Base-by-base conservation (phyloP, 768 basidiomycete species). In the Boletellus ananiceps region DNA sequence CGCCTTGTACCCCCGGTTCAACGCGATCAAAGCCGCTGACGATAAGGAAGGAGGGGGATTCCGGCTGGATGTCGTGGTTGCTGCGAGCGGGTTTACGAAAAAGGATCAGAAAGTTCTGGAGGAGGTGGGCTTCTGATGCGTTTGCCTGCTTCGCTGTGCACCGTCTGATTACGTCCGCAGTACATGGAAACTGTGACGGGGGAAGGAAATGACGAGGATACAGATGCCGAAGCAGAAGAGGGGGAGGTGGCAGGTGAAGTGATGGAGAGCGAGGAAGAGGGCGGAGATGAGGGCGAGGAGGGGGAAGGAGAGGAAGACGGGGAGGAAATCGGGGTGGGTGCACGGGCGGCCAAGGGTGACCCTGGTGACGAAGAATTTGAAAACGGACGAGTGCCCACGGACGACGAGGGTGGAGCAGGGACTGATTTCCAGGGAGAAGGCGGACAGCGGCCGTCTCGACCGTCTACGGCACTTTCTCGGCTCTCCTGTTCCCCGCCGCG, bases 81-180 rank as follows among this genome's bases (percentile, higher is more conserved):
- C 88, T 42, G 96, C 96, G 2, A 95, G 92, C 72, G 95, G 95
- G 21, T 97, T 95, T 68, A 83, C 83, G 52, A 77, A 85, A 57
- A 85, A 84, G 60, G 86, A 95, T 62, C 82, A 89, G 76, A 81
- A 83, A 61, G 70, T 79, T 36, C 71, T 97, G 47, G 91, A 93
- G 69, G 84, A 93, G 75, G 94, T 94, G 52, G 61, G 80, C 67
- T 60, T 43, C 44, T 45, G 46, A 16, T 46, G 53, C 52, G 23
- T 50, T 64, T 44, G 42, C 52, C 60, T 31, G 50, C 50, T 31
- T 55, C 55, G 44, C 50, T 29, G n/a, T 54, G 44, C 49, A 47
- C 49, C 55, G 52, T 55, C 44, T 55, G 46, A 59, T 55, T 52
- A 65, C 49, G 45, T 55, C 58, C 51, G 42, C 34, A 89, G 86